These are phyloP conservation scores for Endocarpon pusillum DNA, from an alignment of 495 filamentous ascomycete species.

Conservation along the genomic window DNA sequence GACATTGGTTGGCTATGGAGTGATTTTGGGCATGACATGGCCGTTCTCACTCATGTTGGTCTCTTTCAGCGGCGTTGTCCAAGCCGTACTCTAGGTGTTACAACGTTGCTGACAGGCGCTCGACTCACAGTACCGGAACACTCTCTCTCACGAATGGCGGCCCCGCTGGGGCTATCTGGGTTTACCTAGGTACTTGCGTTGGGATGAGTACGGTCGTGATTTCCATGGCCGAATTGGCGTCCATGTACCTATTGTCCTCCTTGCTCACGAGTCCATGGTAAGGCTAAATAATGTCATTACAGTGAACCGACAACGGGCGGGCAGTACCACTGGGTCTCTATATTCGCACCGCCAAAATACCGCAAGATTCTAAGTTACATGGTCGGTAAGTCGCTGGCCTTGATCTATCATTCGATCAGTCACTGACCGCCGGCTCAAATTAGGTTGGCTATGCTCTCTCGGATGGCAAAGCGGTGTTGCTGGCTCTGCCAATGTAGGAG, in stretches of 20 bases:
- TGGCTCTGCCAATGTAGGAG: conserved; percentile 25
- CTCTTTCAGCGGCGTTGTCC: conserved; percentile 8
- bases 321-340: conserved; percentile 30
- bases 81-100: no score
- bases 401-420: no score
- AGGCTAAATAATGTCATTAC: no score
- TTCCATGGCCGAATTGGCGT: conserved; percentile 22
- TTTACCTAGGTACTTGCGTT: conserved; percentile 19
- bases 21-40: conserved; percentile 19
- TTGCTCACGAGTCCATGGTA: conserved; percentile 4
- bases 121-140: no score
- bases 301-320: conserved; percentile 22
- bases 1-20: conserved; percentile 20
- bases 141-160: conserved; percentile 16
- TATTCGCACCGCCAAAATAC: conserved; percentile 17
- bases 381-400: no score
- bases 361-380: conserved; percentile 25
- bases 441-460: conserved; percentile 29
- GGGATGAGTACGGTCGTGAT: conserved; percentile 19
- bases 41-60: conserved; percentile 17
- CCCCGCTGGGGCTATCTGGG: conserved; percentile 23
- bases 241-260: no score
- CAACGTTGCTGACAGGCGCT: no score
- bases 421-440: no score
- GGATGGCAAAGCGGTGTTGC: conserved; percentile 24